Evolutionary conservation across 257 asterid genomes (phyloP), one percentile per base, ranked within the genome.

Genomic region (Fraxinus quadrangulata): DNA sequence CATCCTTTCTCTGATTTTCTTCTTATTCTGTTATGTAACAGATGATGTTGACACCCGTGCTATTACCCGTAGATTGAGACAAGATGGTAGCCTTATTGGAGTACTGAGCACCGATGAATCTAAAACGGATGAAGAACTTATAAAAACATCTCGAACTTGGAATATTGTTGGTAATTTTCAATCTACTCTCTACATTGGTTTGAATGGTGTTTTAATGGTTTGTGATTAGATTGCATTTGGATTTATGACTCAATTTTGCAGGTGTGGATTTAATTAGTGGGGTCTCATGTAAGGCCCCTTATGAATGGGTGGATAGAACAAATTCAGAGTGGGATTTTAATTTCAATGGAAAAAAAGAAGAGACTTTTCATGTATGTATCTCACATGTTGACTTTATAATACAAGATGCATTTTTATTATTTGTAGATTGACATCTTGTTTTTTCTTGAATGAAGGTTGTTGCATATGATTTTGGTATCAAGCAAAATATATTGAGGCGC

Each of bases 31-130:
- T 51, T 81, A 5, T 65, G 56, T 76, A 79, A 82, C 88, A 95
- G 99, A 91, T 86, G 98, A 93, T 77, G 97, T 95, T 21, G 98
- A 95, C 83, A 95, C 99, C 78, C 97, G 98, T 83, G 99, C 99
- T 56, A 93, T 93, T 80, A 93, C 99, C 77, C 90, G 97, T 72
- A 85, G 92, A 82, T 81, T 89, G 83, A 90, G 99, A 75, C 87
- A 95, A 85, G 97, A 93, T 75, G 99, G 99, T 77, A 95, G 98
- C 85, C 99, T 95, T 84, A 88, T 89, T 42, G 99, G 98, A 84
- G 98, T 95, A 2, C 83, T 93, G 83, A 95, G 94, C 88, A 95
- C 98, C 0, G 99, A 93, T 72, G 83, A 85, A 42, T 82, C 93
- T 70, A 90, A 84, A 87, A 84, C 93, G 13, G 94, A 93, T n/a